These are phyloP conservation scores for Mortierella polycephala DNA, from an alignment of 371 early-diverging fungal genomes.

Conservation along the genomic window DNA sequence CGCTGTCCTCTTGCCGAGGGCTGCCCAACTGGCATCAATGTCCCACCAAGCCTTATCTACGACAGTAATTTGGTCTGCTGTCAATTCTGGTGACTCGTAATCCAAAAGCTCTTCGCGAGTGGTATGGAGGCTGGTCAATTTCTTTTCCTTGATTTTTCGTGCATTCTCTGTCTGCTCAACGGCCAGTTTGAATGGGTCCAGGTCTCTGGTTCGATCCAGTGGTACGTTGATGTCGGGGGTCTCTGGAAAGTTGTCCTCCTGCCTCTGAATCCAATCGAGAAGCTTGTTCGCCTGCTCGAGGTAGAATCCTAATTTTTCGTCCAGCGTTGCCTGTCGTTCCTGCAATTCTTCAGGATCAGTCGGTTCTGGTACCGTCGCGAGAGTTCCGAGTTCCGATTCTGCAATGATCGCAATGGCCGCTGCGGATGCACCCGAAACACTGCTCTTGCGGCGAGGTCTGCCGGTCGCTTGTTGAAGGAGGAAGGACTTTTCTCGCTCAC, in stretches of 20 bases:
- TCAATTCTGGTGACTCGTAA: conserved; percentile 41
- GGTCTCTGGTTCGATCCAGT: conserved; percentile 33
- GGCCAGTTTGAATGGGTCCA: conserved; percentile 33
- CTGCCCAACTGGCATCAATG: conserved; percentile 29
- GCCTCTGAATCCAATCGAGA: conserved; percentile 25
- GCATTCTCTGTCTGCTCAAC: conserved; percentile 22
- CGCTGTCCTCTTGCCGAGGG: conserved; percentile 14
- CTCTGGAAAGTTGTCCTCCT: conserved; percentile 32
- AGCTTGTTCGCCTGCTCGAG: conserved; percentile 3
- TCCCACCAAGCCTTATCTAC: conserved; percentile 43
- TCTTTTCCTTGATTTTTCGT: conserved; percentile 11
- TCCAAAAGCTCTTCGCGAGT: conserved; percentile 46
- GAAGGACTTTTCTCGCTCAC: conserved; percentile 43
- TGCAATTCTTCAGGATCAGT: conserved; percentile 48
- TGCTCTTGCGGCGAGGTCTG: background rate
- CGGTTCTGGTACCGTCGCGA: background rate
- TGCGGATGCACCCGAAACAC: background rate
- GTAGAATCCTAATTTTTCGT: conserved; percentile 29
- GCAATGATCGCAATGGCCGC: background rate
- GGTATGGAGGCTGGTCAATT: conserved; percentile 21
- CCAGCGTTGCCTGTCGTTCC: conserved; percentile 30
- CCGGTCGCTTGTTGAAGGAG: conserved; percentile 18
- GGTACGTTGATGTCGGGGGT: conserved; percentile 33
- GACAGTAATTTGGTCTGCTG: conserved; percentile 27
- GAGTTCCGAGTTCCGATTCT: conserved; percentile 4